These are phyloP conservation scores for Cryptococcus sp. DNA, from an alignment of 1,284 basidiomycete genomes.

Conservation along the genomic window DNA sequence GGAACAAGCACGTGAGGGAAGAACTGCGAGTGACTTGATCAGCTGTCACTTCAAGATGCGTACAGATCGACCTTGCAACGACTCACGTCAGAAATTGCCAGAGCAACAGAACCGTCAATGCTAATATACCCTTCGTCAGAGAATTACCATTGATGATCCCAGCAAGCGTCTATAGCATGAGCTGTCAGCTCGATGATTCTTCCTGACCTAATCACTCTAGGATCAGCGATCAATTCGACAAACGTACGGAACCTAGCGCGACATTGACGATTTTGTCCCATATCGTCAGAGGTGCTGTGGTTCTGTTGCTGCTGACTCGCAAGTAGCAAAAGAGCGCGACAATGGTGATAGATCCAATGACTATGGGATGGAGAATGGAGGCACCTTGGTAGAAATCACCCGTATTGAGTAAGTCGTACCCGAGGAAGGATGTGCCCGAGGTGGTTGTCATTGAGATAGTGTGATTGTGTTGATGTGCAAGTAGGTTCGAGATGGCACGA, in stretches of 20 bases:
- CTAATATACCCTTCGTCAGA: conserved; percentile 19
- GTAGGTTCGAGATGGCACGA: too few relatives aligned
- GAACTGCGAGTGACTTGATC: too few relatives aligned
- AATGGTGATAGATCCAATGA: conserved; percentile 22
- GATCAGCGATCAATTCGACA: too few relatives aligned
- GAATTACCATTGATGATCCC: conserved; percentile 27
- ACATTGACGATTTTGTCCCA: conserved; percentile 26
- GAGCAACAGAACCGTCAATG: conserved; percentile 13
- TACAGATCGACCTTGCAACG: too few relatives aligned
- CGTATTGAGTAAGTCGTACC: background rate
- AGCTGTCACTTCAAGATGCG: too few relatives aligned
- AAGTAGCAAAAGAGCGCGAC: conserved; percentile 24
- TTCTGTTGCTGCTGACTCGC: conserved; percentile 20
- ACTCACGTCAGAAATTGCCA: conserved; percentile 25
- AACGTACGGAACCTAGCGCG: conserved; percentile 17
- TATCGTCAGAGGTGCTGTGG: conserved; percentile 24
- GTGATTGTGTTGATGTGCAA: too few relatives aligned
- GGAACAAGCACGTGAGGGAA: too few relatives aligned
- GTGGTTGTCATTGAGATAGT: too few relatives aligned
- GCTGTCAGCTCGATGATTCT: too few relatives aligned
- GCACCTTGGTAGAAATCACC: conserved; percentile 2
- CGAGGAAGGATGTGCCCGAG: background rate
- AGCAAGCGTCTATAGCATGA: conserved; percentile 11
- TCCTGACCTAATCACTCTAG: too few relatives aligned
- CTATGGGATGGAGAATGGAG: conserved; percentile 8